Conservation (phyloP, 495 filamentous ascomycete species). For the Aspergillus kassunensis region DNA sequence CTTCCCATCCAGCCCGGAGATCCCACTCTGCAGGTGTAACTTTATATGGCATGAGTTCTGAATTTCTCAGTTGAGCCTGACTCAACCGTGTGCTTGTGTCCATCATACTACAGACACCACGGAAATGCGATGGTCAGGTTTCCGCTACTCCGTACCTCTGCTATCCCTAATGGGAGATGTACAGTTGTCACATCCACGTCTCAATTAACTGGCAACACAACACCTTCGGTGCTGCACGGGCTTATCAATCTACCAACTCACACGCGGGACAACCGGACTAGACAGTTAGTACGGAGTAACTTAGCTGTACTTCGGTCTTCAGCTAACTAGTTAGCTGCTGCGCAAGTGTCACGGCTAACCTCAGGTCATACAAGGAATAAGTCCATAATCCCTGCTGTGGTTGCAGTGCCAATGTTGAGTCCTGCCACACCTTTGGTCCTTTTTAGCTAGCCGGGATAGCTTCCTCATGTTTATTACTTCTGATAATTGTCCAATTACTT, state of each 20-base stretch:
- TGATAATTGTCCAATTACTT: neutral
- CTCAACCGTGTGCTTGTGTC: too few species aligned
- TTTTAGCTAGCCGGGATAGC: neutral
- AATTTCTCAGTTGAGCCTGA: too few species aligned
- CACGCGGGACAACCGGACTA: neutral
- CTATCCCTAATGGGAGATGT: too few species aligned
- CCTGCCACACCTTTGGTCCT: neutral
- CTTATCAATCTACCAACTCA: constrained; percentile 6
- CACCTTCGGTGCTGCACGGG: neutral
- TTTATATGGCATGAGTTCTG: too few species aligned
- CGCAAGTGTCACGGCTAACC: neutral
- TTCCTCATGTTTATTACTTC: neutral
- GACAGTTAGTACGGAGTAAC: too few species aligned
- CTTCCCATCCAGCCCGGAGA: neutral
- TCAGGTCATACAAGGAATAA: constrained; percentile 1
- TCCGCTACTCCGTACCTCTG: too few species aligned
- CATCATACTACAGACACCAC: too few species aligned
- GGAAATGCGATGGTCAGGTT: too few species aligned
- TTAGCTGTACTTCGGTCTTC: too few species aligned
- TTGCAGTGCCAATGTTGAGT: constrained; percentile 9
- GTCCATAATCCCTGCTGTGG: constrained; percentile 10
- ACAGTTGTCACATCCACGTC: neutral
- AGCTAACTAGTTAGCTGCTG: too few species aligned
- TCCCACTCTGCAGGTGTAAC: neutral
- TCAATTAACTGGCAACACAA: neutral